Evolutionary conservation across 192 early-diverging fungal genomes (phyloP), one percentile per base, ranked within the genome.

Genomic region (Gigaspora rosea): DNA sequence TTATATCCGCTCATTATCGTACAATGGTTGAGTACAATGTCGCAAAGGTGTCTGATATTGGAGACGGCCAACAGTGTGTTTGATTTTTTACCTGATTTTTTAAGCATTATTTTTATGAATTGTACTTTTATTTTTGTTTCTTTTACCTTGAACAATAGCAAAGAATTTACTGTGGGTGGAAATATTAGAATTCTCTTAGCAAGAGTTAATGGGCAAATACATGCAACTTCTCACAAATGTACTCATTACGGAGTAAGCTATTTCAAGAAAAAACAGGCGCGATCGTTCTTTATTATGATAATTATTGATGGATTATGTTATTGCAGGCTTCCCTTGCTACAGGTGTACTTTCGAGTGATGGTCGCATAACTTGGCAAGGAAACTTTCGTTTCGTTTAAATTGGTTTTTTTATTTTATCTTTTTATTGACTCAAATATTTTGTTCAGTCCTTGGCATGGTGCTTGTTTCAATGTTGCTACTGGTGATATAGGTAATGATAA

Each of bases 401-500:
- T 33, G 16, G 5, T n/a, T 72, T 0, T 27, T 41, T 54, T 52
- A 2, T 56, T 47, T 61, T 46, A 27, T 27, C 20, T 18, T 68
- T 16, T 65, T 48, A 32, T 48, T 64, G 18, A 27, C 13, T 71
- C 48, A 54, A 54, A 35, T 22, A 9, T 5, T 48, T 35, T 22
- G 36, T 62, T 51, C 63, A 82, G 83, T 75, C 80, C 78, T 12
- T 82, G 81, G 81, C 83, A 84, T 63, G 80, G 81, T 47, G 83
- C 83, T 6, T 80, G 83, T 51, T 84, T 84, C 67, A 71, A 80
- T 22, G 71, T 73, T 7, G 66, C 36, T 2, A 82, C 83, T 35
- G 83, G 83, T 52, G 81, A 82, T 72, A 82, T 84, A 80, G 27
- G 27, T 27, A 27, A 27, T 27, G 27, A 27, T 27, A 27, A 27